A percentile compares a stretch with the other conserved stretches of the same genome.
Conservation (phyloP, 1,284 basidiomycete genomes). For the Rhodotorula sp. region DNA sequence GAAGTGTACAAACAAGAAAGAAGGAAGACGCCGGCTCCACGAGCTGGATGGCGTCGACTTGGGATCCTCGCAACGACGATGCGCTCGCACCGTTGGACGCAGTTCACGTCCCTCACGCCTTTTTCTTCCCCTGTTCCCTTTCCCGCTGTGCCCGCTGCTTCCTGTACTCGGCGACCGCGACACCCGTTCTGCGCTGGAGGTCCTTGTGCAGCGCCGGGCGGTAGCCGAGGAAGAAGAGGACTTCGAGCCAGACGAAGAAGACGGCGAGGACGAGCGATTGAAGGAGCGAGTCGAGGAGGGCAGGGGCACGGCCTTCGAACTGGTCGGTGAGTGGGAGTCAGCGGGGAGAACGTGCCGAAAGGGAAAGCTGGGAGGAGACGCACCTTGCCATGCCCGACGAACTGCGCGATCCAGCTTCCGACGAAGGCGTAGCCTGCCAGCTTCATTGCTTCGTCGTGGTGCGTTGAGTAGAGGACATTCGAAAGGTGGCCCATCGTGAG, state of each 20-base stretch:
- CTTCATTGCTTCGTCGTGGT: constrained; percentile 31
- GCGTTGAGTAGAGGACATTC: constrained; percentile 38
- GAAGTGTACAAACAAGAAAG: too few species aligned
- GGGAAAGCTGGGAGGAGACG: not conserved
- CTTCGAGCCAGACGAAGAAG: constrained; percentile 46
- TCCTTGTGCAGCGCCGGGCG: constrained; percentile 39
- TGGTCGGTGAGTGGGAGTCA: not conserved
- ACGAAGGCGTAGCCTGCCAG: constrained; percentile 31
- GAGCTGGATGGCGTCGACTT: too few species aligned
- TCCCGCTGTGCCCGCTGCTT: constrained; percentile 14
- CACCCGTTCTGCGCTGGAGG: constrained; percentile 37
- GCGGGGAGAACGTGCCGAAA: not conserved
- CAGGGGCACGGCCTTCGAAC: constrained; percentile 46
- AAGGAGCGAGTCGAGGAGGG: constrained; percentile 43
- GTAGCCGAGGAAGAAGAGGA: constrained; percentile 45
- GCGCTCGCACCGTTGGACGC: not conserved
- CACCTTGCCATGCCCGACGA: constrained; percentile 40
- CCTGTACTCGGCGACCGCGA: constrained; percentile 28
- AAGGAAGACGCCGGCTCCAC: too few species aligned
- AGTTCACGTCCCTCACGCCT: not conserved
- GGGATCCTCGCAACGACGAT: too few species aligned
- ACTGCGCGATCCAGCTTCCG: constrained; percentile 44
- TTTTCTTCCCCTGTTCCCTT: not conserved
- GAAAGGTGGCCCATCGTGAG: constrained; percentile 40
- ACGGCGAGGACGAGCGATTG: constrained; percentile 44